Evolutionary conservation across 352 stramenopile species (phyloP).

Genomic region (Thalassiosira exigua): DNA sequence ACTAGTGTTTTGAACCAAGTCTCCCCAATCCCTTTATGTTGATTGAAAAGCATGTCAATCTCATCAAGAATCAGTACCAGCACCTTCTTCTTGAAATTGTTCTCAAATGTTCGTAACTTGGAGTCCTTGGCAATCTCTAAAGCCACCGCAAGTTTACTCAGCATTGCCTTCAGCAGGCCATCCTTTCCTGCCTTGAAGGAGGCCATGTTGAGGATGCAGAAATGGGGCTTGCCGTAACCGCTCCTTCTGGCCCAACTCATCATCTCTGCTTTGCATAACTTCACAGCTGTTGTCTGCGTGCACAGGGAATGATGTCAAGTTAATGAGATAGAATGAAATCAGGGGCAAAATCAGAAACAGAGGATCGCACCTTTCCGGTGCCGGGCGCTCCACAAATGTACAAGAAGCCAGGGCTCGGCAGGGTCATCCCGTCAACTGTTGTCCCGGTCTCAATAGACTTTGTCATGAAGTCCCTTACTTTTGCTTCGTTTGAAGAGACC

Average conservation of each 20-base stretch:
- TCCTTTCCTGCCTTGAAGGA: conserved; percentile 9
- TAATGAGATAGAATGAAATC: not conserved
- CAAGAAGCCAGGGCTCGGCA: conserved; percentile 42
- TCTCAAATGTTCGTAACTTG: conserved; percentile 21
- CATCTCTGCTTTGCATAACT: conserved; percentile 28
- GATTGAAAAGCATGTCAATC: conserved; percentile 71
- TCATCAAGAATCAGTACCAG: conserved; percentile 75
- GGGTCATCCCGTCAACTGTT: conserved; percentile 21
- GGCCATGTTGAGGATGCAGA: conserved; percentile 50
- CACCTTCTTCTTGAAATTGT: conserved; percentile 37
- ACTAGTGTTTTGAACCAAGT: conserved; percentile 56
- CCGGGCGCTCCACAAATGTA: conserved; percentile 71
- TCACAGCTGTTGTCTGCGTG: conserved; percentile 61
- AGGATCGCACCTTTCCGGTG: conserved; percentile 60
- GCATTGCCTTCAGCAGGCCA: conserved; percentile 38
- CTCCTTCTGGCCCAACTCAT: conserved; percentile 42
- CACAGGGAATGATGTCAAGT: no score
- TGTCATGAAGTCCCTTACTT: conserved; percentile 49
- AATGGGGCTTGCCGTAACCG: conserved; percentile 33
- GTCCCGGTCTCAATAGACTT: conserved; percentile 38
- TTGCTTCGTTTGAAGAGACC: conserved; percentile 21
- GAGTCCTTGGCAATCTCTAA: conserved; percentile 33
- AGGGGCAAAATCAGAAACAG: conserved; percentile 4
- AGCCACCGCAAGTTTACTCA: conserved; percentile 33
- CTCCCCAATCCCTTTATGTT: conserved; percentile 29